A percentile compares a stretch with the other conserved stretches of the same genome.
Evolutionary conservation across 352 stramenopile genomes (phyloP).

Genomic region (Aphanomyces astaci): DNA sequence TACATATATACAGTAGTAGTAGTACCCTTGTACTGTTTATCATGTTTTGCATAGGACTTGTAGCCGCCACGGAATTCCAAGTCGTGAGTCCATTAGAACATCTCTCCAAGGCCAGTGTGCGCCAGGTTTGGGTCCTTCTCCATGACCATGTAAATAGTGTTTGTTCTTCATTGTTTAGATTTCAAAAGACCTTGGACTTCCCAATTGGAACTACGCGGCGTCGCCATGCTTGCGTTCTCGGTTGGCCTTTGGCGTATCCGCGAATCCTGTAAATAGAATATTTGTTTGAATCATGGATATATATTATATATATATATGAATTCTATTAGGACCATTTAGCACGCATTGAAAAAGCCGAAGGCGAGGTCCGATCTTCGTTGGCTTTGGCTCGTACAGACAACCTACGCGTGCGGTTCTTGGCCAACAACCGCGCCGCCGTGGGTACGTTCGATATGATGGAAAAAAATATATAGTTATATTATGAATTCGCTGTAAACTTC

Average conservation of each 20-base stretch:
- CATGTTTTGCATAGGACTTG: too few relatives aligned
- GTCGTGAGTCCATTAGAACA: constrained; percentile 87
- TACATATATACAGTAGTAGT: neutral
- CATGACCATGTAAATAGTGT: neutral
- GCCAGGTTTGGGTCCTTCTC: constrained; percentile 32
- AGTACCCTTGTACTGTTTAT: constrained; percentile 21
- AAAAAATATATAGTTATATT: too few relatives aligned
- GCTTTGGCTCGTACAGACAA: constrained; percentile 40
- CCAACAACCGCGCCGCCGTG: constrained; percentile 58
- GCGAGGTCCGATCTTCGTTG: constrained; percentile 47
- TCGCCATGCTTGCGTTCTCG: constrained; percentile 93
- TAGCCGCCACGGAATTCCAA: constrained; percentile 88
- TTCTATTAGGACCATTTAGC: constrained; percentile 46
- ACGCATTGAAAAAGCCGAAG: constrained; percentile 58
- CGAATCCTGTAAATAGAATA: constrained; percentile 59
- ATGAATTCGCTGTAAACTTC: too few relatives aligned
- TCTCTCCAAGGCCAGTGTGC: constrained; percentile 87
- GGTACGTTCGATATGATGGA: constrained; percentile 28
- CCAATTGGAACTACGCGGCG: constrained; percentile 94
- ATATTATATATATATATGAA: too few relatives aligned
- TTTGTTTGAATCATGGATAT: too few relatives aligned
- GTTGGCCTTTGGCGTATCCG: constrained; percentile 91
- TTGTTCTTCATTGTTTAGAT: constrained; percentile 27
- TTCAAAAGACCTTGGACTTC: constrained; percentile 86
- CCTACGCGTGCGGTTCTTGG: constrained; percentile 70